These are phyloP conservation scores for Paragyromitra xinjiangensis DNA, from an alignment of 495 filamentous ascomycete genomes.

Conservation along the genomic window DNA sequence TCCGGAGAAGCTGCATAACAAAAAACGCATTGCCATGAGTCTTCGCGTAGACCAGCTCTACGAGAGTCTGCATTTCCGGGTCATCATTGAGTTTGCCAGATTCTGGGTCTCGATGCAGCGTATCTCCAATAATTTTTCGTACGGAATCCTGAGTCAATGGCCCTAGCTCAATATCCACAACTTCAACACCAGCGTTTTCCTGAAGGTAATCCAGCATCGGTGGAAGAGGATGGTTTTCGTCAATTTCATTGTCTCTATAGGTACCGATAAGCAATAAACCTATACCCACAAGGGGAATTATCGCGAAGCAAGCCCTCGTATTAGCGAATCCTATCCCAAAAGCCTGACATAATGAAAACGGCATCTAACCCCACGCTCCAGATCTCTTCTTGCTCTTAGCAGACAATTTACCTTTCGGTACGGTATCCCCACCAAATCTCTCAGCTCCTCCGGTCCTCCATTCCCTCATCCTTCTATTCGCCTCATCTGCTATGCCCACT, in stretches of 20 bases:
- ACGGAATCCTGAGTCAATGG: constrained; percentile 56
- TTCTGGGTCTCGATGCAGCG: constrained; percentile 55
- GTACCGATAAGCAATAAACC: constrained; percentile 57
- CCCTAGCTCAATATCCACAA: constrained; percentile 54
- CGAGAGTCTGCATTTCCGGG: constrained; percentile 57
- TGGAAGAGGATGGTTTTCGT: constrained; percentile 54
- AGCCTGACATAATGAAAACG: constrained; percentile 26
- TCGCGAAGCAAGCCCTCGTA: constrained; percentile 31
- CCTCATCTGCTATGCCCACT: constrained; percentile 56
- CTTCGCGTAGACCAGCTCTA: constrained; percentile 56
- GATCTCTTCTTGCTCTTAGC: constrained; percentile 41
- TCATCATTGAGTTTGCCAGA: constrained; percentile 50
- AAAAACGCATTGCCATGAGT: constrained; percentile 57
- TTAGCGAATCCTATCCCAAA: constrained; percentile 36
- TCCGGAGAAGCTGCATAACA: constrained; percentile 57
- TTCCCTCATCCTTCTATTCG: constrained; percentile 55
- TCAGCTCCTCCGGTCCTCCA: constrained; percentile 45
- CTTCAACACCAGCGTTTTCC: constrained; percentile 51
- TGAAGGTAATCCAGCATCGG: constrained; percentile 56
- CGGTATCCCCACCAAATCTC: constrained; percentile 21
- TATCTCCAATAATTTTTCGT: constrained; percentile 56
- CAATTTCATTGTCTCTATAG: constrained; percentile 56
- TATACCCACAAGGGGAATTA: constrained; percentile 28
- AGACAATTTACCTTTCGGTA: constrained; percentile 40
- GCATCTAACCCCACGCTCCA: constrained; percentile 51